Evolutionary conservation across 2,329 filamentous ascomycete genomes (phyloP).

Genomic region (Arachnomyces sp.): DNA sequence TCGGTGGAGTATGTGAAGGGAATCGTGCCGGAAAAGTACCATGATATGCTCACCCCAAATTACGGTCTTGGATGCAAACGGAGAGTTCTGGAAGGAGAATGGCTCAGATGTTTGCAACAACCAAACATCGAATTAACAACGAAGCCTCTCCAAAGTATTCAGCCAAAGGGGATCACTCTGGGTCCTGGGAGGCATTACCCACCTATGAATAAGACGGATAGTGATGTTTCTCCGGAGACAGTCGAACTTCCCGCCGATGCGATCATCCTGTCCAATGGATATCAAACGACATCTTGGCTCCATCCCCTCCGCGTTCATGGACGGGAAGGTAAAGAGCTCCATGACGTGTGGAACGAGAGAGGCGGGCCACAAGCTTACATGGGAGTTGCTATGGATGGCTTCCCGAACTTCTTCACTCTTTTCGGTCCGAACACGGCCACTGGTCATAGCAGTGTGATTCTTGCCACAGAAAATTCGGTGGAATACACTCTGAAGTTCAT

Average conservation of each 20-base stretch:
- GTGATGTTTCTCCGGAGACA: conserved; percentile 22
- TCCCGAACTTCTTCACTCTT: conserved; percentile 60
- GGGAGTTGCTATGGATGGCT: conserved; percentile 50
- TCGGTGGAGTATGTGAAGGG: conserved; percentile 42
- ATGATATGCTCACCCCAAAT: conserved; percentile 54
- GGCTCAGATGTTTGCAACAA: conserved; percentile 47
- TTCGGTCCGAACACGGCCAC: conserved; percentile 58
- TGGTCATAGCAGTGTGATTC: conserved; percentile 54
- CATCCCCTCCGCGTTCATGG: conserved; percentile 49
- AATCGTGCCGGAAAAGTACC: conserved; percentile 52
- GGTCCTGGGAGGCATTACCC: conserved; percentile 46
- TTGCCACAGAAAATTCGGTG: conserved; percentile 55
- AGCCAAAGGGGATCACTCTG: conserved; percentile 42
- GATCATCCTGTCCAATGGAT: conserved; percentile 57
- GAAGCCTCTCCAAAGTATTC: conserved; percentile 42
- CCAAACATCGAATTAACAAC: conserved; percentile 50
- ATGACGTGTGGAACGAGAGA: conserved; percentile 50
- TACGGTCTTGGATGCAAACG: conserved; percentile 59
- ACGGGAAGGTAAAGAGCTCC: conserved; percentile 41
- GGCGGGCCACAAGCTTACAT: conserved; percentile 59
- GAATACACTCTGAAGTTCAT: conserved; percentile 55
- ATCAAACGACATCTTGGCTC: conserved; percentile 49
- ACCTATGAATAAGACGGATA: conserved; percentile 14
- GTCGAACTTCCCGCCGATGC: conserved; percentile 50
- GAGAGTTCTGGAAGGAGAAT: conserved; percentile 53